phyloP scores from a whole-genome alignment of 164 flowering plant species.

The Umbilicus rupestris region DNA sequence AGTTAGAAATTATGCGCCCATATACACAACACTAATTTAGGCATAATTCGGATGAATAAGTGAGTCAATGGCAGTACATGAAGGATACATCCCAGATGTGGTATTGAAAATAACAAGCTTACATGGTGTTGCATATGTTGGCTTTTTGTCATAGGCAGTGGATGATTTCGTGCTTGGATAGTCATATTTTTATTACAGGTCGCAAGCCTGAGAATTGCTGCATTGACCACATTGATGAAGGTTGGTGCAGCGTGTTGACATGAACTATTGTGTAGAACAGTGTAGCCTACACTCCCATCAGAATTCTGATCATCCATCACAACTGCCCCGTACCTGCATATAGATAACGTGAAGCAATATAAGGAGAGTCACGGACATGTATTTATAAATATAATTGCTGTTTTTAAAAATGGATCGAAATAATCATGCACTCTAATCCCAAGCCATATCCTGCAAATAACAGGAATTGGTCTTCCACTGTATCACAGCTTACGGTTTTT shows the following conservation, averaged over 20 bases:
- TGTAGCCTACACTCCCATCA: constrained; percentile 88
- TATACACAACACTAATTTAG: neutral
- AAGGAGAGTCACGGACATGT: neutral
- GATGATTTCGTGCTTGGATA: constrained; percentile 81
- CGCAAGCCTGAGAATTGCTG: constrained; percentile 87
- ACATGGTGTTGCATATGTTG: constrained; percentile 86
- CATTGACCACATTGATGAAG: constrained; percentile 74
- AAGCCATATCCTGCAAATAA: neutral
- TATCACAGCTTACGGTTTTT: neutral
- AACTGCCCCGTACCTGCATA: constrained; percentile 85
- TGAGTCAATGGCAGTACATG: neutral
- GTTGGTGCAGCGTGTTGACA: constrained; percentile 98
- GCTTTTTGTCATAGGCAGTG: constrained; percentile 78
- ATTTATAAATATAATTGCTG: neutral
- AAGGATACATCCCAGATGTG: neutral
- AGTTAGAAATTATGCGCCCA: neutral
- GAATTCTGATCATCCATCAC: constrained; percentile 74
- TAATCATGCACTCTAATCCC: neutral
- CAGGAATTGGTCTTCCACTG: neutral
- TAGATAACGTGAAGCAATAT: neutral
- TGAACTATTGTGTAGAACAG: constrained; percentile 81
- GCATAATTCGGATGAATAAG: neutral
- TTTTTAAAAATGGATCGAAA: neutral
- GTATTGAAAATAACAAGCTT: constrained; percentile 14
- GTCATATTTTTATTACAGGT: constrained; percentile 56